These are phyloP conservation scores for Fusarium cyanostomum DNA, from an alignment of 2,329 filamentous ascomycete species.

Conservation along the genomic window DNA sequence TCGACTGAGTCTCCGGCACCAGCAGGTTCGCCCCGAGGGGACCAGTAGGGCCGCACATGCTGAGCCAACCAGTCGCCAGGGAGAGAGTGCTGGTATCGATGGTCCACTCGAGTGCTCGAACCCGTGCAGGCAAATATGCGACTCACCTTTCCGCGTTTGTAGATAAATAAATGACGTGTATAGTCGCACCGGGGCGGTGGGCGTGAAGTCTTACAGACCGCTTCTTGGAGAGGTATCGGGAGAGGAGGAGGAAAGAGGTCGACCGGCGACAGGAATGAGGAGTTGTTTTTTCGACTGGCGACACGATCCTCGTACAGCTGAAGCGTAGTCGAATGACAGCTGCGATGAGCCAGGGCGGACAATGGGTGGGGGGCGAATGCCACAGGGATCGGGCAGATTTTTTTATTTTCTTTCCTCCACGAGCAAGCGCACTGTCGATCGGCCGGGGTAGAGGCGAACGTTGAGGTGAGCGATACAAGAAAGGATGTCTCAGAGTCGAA, in stretches of 20 bases:
- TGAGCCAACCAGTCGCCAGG: conserved; percentile 6
- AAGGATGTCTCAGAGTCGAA: conserved; percentile 14
- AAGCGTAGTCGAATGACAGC: not conserved
- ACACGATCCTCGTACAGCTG: conserved; percentile 16
- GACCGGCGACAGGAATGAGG: conserved; percentile 40
- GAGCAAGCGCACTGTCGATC: conserved; percentile 29
- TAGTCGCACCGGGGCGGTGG: conserved; percentile 24
- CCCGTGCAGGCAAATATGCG: conserved; percentile 21
- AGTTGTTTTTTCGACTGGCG: conserved; percentile 20
- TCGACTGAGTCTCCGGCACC: conserved; percentile 9
- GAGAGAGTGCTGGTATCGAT: conserved; percentile 15
- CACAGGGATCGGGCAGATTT: conserved; percentile 21
- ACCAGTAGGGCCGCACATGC: conserved; percentile 13
- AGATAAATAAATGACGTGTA: conserved; percentile 37
- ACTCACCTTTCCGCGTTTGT: conserved; percentile 37
- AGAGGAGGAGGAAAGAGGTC: conserved; percentile 31
- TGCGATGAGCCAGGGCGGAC: conserved; percentile 12
- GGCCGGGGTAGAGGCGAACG: conserved; percentile 3
- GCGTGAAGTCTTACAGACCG: conserved; percentile 22
- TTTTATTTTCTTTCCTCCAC: conserved; percentile 26
- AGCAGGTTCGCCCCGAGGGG: conserved; percentile 2
- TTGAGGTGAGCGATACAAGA: conserved; percentile 11
- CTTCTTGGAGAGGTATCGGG: conserved; percentile 22
- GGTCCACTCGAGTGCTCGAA: conserved; percentile 17
- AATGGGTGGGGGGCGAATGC: conserved; percentile 18